Base-by-base conservation (phyloP, 345 rosid genomes). In the Ceriops zippeliana region DNA sequence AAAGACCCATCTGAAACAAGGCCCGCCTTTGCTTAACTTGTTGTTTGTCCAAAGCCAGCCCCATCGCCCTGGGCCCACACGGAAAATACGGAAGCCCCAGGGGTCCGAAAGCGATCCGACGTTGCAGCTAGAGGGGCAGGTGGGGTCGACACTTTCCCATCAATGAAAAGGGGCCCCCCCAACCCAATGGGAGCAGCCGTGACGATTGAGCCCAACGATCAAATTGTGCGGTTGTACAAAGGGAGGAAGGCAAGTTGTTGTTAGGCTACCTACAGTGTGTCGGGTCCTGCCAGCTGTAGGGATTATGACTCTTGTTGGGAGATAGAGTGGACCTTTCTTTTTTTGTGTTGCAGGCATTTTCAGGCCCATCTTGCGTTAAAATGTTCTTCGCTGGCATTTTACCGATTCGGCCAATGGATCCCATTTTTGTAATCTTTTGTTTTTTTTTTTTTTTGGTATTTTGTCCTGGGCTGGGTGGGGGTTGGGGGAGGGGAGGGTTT, bases 41-140 rank as follows among this genome's bases (percentile, higher is more conserved):
- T 28, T 53, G 56, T 42, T 5, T 2, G 66, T n/a, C 32, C 56
- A 31, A 49, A 64, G 28, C 6, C 31, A 27, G 77, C 62, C 42
- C 61, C 35, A 67, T 67, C 61, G 42, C 11, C 52, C 4, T 19
- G 65, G 78, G 61, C 21, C 76, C 74, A 46, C 53, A 2, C n/a
- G 30, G 53, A 62, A 76, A 58, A 52, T 51, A 34, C 49, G 38
- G 54, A 64, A 58, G 65, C 32, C 70, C 75, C 58, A 51, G 31
- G 73, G 60, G 20, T 65, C 81, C 42, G 81, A 73, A 73, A 73
- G 28, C 38, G 70, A 76, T 79, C 70, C 73, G 56, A 68, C 80
- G 47, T 13, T 4, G 52, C 42, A 32, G 15, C 64, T 52, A 16
- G 34, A 5, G 37, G 64, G 42, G 35, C 66, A 26, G 62, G 78